These are phyloP conservation scores for Coemansia aciculifera DNA, from an alignment of 192 early-diverging fungal species.

Conservation along the genomic window DNA sequence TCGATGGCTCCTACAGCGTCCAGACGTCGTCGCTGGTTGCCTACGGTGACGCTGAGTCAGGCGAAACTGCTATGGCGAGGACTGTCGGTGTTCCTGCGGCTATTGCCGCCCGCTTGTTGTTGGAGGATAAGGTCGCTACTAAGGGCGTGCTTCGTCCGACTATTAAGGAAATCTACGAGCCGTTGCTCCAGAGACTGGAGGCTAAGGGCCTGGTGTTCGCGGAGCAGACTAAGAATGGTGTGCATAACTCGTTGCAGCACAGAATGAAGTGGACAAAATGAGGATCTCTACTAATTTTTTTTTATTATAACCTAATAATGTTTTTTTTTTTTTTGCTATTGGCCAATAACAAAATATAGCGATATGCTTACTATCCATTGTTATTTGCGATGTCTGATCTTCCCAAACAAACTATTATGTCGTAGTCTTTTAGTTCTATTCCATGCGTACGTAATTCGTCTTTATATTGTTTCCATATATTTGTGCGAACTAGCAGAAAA, in stretches of 20 bases:
- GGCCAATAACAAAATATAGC: too few species aligned
- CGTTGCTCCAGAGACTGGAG: slow-evolving; percentile 67
- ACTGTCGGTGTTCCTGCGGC: slow-evolving; percentile 80
- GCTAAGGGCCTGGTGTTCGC: slow-evolving; percentile 63
- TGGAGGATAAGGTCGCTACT: slow-evolving; percentile 55
- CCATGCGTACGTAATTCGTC: too few species aligned
- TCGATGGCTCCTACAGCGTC: slow-evolving; percentile 61
- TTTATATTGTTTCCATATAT: too few species aligned
- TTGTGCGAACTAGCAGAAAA: too few species aligned
- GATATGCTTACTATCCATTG: too few species aligned
- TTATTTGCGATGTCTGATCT: too few species aligned
- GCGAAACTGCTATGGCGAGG: slow-evolving; percentile 79
- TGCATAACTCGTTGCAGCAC: slow-evolving; percentile 43
- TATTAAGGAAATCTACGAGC: slow-evolving; percentile 67
- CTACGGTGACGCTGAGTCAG: slow-evolving; percentile 59
- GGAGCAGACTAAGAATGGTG: slow-evolving; percentile 47
- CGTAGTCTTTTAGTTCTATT: too few species aligned
- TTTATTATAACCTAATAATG: too few species aligned
- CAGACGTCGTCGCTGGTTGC: slow-evolving; percentile 69
- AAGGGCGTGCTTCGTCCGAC: slow-evolving; percentile 70
- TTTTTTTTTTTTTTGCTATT: too few species aligned
- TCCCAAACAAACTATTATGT: too few species aligned
- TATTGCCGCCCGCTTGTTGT: slow-evolving; percentile 71
- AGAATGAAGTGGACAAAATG: slow-evolving; percentile 29
- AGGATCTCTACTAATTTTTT: neutral